phyloP scores from a whole-genome alignment of 352 stramenopile species.

The Elongisporangium anandrum region DNA sequence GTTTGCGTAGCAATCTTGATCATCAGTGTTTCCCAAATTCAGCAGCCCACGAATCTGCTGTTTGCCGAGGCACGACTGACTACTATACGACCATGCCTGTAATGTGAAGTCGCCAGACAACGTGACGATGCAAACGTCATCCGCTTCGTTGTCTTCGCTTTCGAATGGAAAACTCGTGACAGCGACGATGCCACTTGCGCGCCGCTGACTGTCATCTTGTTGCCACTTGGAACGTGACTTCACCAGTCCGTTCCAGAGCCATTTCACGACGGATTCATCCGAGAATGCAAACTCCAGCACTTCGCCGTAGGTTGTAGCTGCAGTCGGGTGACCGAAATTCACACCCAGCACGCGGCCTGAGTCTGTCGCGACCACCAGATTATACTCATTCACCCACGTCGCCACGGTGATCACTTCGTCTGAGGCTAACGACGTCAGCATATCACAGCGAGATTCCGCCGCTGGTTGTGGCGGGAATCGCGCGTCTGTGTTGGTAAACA shows the following conservation, averaged over 20 bases:
- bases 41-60: conserved; percentile 46
- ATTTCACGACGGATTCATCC: conserved; percentile 59
- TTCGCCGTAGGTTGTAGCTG: conserved; percentile 14
- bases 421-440: conserved; percentile 36
- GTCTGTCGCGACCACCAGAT: conserved; percentile 62
- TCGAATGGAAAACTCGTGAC: conserved; percentile 64
- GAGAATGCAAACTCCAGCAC: conserved; percentile 70
- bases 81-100: conserved; percentile 61
- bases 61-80: conserved; percentile 57
- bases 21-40: conserved; percentile 11
- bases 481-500: conserved; percentile 48
- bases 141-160: conserved; percentile 32
- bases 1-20: conserved; percentile 24
- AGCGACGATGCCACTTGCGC: conserved; percentile 35
- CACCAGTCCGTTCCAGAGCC: conserved; percentile 69
- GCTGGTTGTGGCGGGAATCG: conserved; percentile 37
- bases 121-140: conserved; percentile 69
- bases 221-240: conserved; percentile 38
- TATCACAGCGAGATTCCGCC: conserved; percentile 30
- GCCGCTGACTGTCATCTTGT: conserved; percentile 19
- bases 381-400: conserved; percentile 77
- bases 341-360: conserved; percentile 54
- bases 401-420: conserved; percentile 62
- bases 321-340: conserved; percentile 57
- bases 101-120: conserved; percentile 66